These are phyloP conservation scores for Lepidium africanum DNA, from an alignment of 345 rosid species.

Conservation along the genomic window DNA sequence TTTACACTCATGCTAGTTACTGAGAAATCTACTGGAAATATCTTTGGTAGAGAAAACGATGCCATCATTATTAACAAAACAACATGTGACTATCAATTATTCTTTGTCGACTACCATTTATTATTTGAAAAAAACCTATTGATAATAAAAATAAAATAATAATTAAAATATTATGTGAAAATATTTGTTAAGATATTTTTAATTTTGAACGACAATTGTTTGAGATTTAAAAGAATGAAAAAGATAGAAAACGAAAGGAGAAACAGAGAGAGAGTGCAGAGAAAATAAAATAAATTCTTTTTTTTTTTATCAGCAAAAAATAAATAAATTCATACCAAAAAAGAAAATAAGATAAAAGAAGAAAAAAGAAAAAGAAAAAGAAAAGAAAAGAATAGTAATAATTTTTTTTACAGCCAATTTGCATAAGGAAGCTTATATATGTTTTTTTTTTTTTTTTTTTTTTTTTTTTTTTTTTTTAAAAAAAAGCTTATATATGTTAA, in stretches of 20 bases:
- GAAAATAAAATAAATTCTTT: no score
- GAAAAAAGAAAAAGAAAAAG: not conserved
- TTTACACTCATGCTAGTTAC: not conserved
- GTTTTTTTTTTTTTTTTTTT: no score
- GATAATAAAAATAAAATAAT: not conserved
- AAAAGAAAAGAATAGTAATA: not conserved
- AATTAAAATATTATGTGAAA: not conserved
- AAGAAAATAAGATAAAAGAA: not conserved
- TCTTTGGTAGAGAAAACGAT: not conserved
- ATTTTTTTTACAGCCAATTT: not conserved
- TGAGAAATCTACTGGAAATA: not conserved
- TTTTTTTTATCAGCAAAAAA: no score
- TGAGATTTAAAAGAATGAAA: not conserved
- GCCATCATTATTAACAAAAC: constrained; percentile 2
- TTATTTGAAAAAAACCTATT: no score
- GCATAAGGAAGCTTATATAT: not conserved
- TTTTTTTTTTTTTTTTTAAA: no score
- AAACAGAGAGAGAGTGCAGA: not conserved
- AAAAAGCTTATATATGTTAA: constrained; percentile 25
- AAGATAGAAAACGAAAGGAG: constrained; percentile 22
- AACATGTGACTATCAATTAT: constrained; percentile 10
- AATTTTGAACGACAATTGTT: no score
- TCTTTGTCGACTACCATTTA: not conserved
- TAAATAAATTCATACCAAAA: no score
- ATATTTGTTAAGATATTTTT: not conserved